A percentile compares a stretch with the other conserved stretches of the same genome.
These are phyloP conservation scores for Rhodofomes roseus DNA, from an alignment of 1,284 basidiomycete genomes.

Conservation along the genomic window DNA sequence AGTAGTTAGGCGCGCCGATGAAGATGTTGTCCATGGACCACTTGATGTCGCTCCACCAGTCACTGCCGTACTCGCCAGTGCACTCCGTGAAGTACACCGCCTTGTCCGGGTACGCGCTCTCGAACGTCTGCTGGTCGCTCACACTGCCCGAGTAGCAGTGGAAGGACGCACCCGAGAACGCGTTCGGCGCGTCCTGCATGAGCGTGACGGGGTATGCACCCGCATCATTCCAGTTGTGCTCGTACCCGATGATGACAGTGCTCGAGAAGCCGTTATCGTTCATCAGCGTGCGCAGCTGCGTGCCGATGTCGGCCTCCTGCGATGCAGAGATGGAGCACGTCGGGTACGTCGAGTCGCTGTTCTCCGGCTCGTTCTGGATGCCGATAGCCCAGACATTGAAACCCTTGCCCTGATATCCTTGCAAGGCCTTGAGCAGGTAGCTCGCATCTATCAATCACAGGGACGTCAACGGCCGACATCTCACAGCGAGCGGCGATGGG, in stretches of 20 bases:
- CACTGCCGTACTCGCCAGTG: slow-evolving; percentile 47
- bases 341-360: slow-evolving; percentile 42
- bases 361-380: slow-evolving; percentile 52
- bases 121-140: slow-evolving; percentile 40
- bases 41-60: slow-evolving; percentile 81
- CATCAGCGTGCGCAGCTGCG: slow-evolving; percentile 39
- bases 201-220: slow-evolving; percentile 45
- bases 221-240: slow-evolving; percentile 50
- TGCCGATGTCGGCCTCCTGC: slow-evolving; percentile 40
- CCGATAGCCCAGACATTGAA: slow-evolving; percentile 41
- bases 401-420: slow-evolving; percentile 41
- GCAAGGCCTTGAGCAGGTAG: slow-evolving; percentile 41
- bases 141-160: slow-evolving; percentile 47
- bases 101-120: slow-evolving; percentile 41
- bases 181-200: slow-evolving; percentile 41
- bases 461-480: neutral
- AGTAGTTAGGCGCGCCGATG: slow-evolving; percentile 43
- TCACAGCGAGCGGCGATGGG: neutral
- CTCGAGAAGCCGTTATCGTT: slow-evolving; percentile 40
- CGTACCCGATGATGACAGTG: slow-evolving; percentile 44
- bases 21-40: slow-evolving; percentile 74
- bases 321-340: slow-evolving; percentile 36
- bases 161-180: slow-evolving; percentile 47
- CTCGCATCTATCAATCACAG: slow-evolving; percentile 35
- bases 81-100: slow-evolving; percentile 53